These are phyloP conservation scores for Phytopythium chamaehyphon DNA, from an alignment of 352 stramenopile species.

Conservation along the genomic window DNA sequence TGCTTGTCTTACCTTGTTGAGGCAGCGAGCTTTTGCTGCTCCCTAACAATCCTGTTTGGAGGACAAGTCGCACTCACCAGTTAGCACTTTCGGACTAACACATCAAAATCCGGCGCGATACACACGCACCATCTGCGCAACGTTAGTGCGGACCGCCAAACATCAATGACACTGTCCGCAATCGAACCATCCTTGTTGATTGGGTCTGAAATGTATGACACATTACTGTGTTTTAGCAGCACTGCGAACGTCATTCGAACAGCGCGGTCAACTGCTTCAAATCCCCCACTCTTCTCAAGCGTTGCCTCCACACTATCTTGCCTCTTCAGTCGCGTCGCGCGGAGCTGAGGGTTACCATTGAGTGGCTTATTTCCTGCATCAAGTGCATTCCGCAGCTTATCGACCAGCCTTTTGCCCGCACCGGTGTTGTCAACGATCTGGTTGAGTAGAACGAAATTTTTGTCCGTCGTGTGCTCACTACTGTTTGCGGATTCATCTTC, in stretches of 20 bases:
- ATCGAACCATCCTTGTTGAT: constrained; percentile 53
- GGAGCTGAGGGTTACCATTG: constrained; percentile 55
- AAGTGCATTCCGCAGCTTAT: constrained; percentile 71
- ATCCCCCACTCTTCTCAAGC: constrained; percentile 81
- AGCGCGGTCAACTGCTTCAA: constrained; percentile 75
- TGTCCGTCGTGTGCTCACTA: constrained; percentile 10
- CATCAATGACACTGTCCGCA: constrained; percentile 65
- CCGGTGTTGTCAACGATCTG: constrained; percentile 77
- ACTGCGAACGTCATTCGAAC: constrained; percentile 78
- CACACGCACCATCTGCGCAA: constrained; percentile 77
- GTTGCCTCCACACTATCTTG: constrained; percentile 83
- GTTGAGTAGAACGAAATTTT: constrained; percentile 54
- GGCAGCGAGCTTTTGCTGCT: constrained; percentile 83
- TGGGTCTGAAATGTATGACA: constrained; percentile 61
- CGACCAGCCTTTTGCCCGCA: constrained; percentile 72
- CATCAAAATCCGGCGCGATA: too few species aligned
- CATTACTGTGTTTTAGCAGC: constrained; percentile 78
- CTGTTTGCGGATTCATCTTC: constrained; percentile 16
- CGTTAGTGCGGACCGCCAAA: constrained; percentile 72
- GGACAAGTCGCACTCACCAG: neutral
- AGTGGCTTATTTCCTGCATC: constrained; percentile 38
- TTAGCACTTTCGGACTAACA: too few species aligned
- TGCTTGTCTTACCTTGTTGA: constrained; percentile 33
- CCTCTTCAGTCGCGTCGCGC: constrained; percentile 57
- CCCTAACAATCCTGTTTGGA: constrained; percentile 71